Conservation (phyloP, 805 yeast genomes). For the Metahyphopichia silvanorum region DNA sequence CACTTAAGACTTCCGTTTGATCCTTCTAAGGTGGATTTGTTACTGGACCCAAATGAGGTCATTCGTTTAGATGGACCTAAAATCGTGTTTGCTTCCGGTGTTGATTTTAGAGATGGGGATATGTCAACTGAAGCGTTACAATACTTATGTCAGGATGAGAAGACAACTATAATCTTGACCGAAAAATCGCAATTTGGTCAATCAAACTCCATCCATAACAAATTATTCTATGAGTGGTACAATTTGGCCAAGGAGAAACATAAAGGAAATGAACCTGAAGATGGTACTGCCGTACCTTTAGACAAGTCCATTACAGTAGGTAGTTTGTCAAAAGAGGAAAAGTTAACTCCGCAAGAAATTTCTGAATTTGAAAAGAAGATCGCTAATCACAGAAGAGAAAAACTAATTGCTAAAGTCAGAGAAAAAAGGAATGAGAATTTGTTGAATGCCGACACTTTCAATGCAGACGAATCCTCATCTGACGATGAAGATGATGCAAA, state of each 20-base stretch:
- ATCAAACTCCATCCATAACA: constrained; percentile 44
- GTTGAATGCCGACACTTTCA: constrained; percentile 33
- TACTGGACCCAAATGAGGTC: constrained; percentile 56
- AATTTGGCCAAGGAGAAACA: constrained; percentile 30
- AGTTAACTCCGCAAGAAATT: constrained; percentile 49
- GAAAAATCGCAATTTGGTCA: constrained; percentile 49
- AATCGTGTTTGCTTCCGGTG: constrained; percentile 75
- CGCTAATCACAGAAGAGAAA: constrained; percentile 42
- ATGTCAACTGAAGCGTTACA: constrained; percentile 50
- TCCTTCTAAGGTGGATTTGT: constrained; percentile 54
- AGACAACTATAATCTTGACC: constrained; percentile 71
- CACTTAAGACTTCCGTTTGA: constrained; percentile 77
- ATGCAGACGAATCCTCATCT: constrained; percentile 30
- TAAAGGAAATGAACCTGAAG: constrained; percentile 41
- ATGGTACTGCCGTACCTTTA: constrained; percentile 59
- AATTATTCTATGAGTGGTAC: constrained; percentile 55
- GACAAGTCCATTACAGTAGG: constrained; percentile 40
- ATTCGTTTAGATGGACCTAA: constrained; percentile 61
- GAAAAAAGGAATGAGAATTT: constrained; percentile 38
- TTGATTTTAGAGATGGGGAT: constrained; percentile 62
- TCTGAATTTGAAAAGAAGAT: constrained; percentile 45
- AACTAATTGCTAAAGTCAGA: constrained; percentile 37
- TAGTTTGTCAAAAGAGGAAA: constrained; percentile 46
- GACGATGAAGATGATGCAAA: constrained; percentile 36
- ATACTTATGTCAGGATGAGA: constrained; percentile 59